phyloP scores from a whole-genome alignment of 352 stramenopile species.

The Pythium dissimile region DNA sequence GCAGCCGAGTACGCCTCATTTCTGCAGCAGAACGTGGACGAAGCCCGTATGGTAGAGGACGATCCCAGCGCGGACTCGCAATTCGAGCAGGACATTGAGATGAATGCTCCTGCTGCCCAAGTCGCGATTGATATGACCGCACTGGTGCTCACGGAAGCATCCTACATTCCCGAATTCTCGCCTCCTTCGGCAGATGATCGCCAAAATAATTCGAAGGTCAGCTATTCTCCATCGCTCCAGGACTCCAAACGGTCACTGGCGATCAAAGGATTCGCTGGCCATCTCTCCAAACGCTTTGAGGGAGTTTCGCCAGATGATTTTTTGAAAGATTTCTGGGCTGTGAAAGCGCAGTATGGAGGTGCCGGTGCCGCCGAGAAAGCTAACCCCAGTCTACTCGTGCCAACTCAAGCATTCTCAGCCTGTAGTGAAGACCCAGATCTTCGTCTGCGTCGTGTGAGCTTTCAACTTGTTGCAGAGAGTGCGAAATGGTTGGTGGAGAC shows the following conservation, averaged over 20 bases:
- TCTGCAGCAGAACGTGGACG: slow-evolving; percentile 64
- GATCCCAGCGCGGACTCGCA: slow-evolving; percentile 14
- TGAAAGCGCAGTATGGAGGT: slow-evolving; percentile 46
- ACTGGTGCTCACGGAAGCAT: slow-evolving; percentile 40
- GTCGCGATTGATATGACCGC: slow-evolving; percentile 52
- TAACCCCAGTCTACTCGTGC: background rate
- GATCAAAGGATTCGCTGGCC: slow-evolving; percentile 67
- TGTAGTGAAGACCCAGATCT: background rate
- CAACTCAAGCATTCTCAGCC: slow-evolving; percentile 20
- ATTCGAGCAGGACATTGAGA: slow-evolving; percentile 65
- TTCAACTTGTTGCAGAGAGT: background rate
- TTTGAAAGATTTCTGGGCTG: slow-evolving; percentile 65
- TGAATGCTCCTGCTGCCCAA: slow-evolving; percentile 46
- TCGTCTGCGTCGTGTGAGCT: background rate
- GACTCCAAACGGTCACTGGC: slow-evolving; percentile 31
- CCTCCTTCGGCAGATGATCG: background rate
- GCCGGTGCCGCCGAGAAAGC: background rate
- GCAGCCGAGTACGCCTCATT: slow-evolving; percentile 73
- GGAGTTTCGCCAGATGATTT: slow-evolving; percentile 63
- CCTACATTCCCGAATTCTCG: slow-evolving; percentile 39
- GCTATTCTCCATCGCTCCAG: slow-evolving; percentile 17
- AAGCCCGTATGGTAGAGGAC: slow-evolving; percentile 33
- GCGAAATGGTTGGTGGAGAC: slow-evolving; percentile 1
- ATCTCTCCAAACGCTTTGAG: slow-evolving; percentile 47
- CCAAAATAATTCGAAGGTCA: background rate